phyloP scores from a whole-genome alignment of 768 basidiomycete genomes.

The Termitomyces bulborhizus region DNA sequence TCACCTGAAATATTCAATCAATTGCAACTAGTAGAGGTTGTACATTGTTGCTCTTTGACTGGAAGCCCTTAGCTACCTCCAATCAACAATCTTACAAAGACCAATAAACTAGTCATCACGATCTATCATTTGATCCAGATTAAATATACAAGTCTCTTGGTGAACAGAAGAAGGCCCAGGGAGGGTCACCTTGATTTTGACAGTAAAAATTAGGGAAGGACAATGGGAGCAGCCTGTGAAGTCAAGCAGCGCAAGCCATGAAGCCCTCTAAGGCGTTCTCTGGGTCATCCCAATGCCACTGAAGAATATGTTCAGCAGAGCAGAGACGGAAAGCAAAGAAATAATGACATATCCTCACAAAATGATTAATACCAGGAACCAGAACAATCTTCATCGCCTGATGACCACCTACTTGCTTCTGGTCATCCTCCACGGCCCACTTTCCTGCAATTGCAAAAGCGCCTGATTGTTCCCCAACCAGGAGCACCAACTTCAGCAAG shows the following conservation, averaged over 20 bases:
- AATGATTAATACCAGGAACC: constrained; percentile 15
- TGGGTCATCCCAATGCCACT: constrained; percentile 22
- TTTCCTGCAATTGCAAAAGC: constrained; percentile 12
- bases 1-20: no score
- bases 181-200: no score
- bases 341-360: constrained; percentile 9
- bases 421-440: constrained; percentile 18
- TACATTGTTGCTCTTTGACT: no score
- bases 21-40: no score
- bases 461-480: constrained; percentile 14
- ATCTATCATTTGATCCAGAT: no score
- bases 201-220: no score
- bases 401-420: constrained; percentile 3
- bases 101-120: no score
- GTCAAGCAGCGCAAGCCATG: background rate
- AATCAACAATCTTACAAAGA: no score
- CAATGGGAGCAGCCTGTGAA: no score
- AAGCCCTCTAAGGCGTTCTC: constrained; percentile 1
- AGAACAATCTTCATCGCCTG: constrained; percentile 9
- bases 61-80: no score
- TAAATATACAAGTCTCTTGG: no score
- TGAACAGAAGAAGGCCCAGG: no score
- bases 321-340: background rate
- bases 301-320: background rate
- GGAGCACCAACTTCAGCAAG: constrained; percentile 7